These are phyloP conservation scores for Pichiaceae sp. DNA, from an alignment of 1,139 yeast genomes.

Conservation along the genomic window DNA sequence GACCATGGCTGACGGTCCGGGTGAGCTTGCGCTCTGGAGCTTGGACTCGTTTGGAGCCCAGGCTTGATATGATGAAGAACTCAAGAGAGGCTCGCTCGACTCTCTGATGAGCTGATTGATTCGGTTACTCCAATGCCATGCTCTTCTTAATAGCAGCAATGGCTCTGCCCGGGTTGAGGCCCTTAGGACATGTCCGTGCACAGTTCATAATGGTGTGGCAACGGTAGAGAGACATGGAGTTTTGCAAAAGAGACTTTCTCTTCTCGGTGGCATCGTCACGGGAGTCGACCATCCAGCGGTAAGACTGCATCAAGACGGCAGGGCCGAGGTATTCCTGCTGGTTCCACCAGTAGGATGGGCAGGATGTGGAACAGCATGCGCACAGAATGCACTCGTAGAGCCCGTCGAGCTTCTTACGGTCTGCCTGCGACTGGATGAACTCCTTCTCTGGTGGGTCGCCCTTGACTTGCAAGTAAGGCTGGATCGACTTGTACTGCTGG, in stretches of 20 bases:
- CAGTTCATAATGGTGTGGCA: conserved; percentile 99
- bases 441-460: conserved; percentile 89
- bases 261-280: conserved; percentile 82
- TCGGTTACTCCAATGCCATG: conserved; percentile 77
- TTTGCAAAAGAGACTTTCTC: conserved; percentile 88
- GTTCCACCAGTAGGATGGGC: conserved; percentile 99
- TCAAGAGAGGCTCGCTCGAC: no score
- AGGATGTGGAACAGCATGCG: conserved; percentile 98
- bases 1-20: no score
- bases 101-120: no score
- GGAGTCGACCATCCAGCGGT: conserved; percentile 96
- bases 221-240: conserved; percentile 96
- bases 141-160: conserved; percentile 95
- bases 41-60: no score
- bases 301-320: conserved; percentile 97
- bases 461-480: conserved; percentile 90
- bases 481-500: conserved; percentile 96
- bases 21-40: no score
- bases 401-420: conserved; percentile 95
- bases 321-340: conserved; percentile 98
- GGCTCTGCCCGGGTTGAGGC: conserved; percentile 96
- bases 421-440: conserved; percentile 83
- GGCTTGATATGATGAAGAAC: no score
- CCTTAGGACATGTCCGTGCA: conserved; percentile 97
- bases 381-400: conserved; percentile 95